These are phyloP conservation scores for Cucurbitaria berberidis DNA, from an alignment of 2,329 filamentous ascomycete species.

Conservation along the genomic window DNA sequence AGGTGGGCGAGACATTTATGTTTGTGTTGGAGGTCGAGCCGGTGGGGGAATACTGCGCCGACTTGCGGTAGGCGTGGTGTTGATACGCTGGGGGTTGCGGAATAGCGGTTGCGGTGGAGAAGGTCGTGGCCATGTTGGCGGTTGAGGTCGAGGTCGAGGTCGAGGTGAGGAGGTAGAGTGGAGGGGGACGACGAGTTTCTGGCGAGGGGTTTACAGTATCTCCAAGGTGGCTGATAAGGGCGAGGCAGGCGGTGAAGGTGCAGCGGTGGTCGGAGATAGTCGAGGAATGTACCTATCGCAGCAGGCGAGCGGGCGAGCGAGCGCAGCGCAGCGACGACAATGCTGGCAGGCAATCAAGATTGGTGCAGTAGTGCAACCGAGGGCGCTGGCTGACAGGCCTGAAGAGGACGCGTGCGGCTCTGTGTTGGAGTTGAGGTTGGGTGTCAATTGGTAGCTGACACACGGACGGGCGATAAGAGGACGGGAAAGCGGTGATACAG, in stretches of 20 bases:
- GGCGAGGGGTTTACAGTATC: slow-evolving; percentile 11
- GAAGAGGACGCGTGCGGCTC: slow-evolving; percentile 31
- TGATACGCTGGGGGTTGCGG: slow-evolving; percentile 41
- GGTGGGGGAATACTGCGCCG: slow-evolving; percentile 49
- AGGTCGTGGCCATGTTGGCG: slow-evolving; percentile 44
- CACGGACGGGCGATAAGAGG: slow-evolving; percentile 43
- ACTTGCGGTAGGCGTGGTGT: slow-evolving; percentile 45
- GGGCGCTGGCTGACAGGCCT: slow-evolving; percentile 22
- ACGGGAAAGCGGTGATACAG: slow-evolving; percentile 38
- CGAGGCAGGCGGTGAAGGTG: slow-evolving; percentile 24
- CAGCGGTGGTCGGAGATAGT: slow-evolving; percentile 9
- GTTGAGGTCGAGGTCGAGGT: not conserved
- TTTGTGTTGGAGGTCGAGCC: slow-evolving; percentile 59
- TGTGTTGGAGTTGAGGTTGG: slow-evolving; percentile 26
- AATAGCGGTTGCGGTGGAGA: slow-evolving; percentile 39
- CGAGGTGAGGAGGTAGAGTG: not conserved
- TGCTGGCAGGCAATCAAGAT: slow-evolving; percentile 20
- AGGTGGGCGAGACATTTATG: slow-evolving; percentile 54
- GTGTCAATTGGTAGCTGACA: slow-evolving; percentile 42
- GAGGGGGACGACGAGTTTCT: not conserved
- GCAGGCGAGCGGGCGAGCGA: slow-evolving; percentile 13
- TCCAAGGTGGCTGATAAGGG: slow-evolving; percentile 22
- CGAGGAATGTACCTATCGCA: slow-evolving; percentile 14
- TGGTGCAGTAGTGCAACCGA: slow-evolving; percentile 26
- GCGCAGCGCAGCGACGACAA: slow-evolving; percentile 13